Percentiles rank a stretch among this genome's conserved stretches.
phyloP scores from a whole-genome alignment of 2,329 filamentous ascomycete genomes.

The Rutstroemia sp. region DNA sequence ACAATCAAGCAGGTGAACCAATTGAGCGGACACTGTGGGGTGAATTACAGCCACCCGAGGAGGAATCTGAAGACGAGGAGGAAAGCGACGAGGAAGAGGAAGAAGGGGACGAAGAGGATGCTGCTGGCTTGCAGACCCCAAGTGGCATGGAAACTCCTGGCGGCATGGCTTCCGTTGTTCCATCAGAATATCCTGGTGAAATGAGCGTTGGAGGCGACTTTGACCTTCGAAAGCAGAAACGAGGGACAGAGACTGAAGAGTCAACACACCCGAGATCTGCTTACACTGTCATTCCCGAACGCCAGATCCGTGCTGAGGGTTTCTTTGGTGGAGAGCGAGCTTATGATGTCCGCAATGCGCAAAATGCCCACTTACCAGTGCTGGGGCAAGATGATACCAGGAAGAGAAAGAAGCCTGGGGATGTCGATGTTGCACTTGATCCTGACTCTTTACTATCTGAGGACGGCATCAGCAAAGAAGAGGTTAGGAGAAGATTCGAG shows the following conservation, averaged over 20 bases:
- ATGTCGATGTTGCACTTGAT: conserved; percentile 88
- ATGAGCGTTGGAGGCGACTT: conserved; percentile 80
- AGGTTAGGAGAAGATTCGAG: conserved; percentile 74
- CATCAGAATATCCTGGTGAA: conserved; percentile 69
- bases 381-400: conserved; percentile 70
- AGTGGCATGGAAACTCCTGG: conserved; percentile 74
- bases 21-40: conserved; percentile 89
- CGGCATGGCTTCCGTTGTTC: conserved; percentile 71
- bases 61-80: conserved; percentile 60
- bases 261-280: conserved; percentile 65
- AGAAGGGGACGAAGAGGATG: conserved; percentile 52
- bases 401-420: conserved; percentile 92
- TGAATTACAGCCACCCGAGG: conserved; percentile 73
- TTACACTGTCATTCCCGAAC: conserved; percentile 85
- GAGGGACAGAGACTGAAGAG: conserved; percentile 85
- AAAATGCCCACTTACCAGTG: conserved; percentile 54
- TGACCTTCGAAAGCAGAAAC: conserved; percentile 78
- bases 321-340: conserved; percentile 95
- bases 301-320: conserved; percentile 74
- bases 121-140: conserved; percentile 64
- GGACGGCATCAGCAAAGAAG: conserved; percentile 78
- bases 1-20: conserved; percentile 62
- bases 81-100: conserved; percentile 64
- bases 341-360: conserved; percentile 70
- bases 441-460: conserved; percentile 68